Base-by-base conservation (phyloP, 2,329 filamentous ascomycete species). In the Pestalotiopsis sp. region DNA sequence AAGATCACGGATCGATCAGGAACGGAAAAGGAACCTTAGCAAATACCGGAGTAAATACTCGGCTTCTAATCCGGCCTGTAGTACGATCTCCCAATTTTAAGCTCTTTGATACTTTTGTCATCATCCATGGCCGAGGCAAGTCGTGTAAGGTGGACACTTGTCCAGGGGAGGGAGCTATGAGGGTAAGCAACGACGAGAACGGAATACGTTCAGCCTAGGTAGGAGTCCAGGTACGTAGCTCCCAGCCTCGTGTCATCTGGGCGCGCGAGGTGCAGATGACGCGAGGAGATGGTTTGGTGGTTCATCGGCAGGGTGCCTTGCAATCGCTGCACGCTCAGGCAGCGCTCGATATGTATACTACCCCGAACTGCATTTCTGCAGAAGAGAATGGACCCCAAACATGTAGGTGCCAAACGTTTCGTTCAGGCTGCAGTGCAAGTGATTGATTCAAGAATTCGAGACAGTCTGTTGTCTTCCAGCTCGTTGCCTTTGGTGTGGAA, bases 21-120 rank as follows among this genome's bases (percentile, higher is more conserved):
- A 77, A 73, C 74, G 75, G 75, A 71, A 72, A 78, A 77, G 80
- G 78, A 87, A 87, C 87, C 86, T 82, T 81, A 86, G 81, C 71
- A 67, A 67, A 31, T 38, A 66, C 66, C 17, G 17, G 38, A 20
- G 59, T 62, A 62, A 36, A 64, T 70, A 75, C 82, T 84, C 85
- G 87, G 87, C 82, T 89, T 87, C 86, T 79, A 76, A 71, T 70
- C 73, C 69, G 72, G 73, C 56, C 56, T 20, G 14, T 72, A 70
- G 66, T 67, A 71, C 60, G 71, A 80, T 82, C 82, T 84, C 80
- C 76, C 70, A 67, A 41, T 65, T 65, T 59, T 73, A 75, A 73
- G 75, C 75, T 77, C 76, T 75, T 77, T 74, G 74, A 72, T 72
- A 70, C 69, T 27, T 62, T 73, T 76, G 68, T 79, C 77, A 78